phyloP scores from a whole-genome alignment of 2,329 filamentous ascomycete genomes.

The Hypoxylon rubiginosum region DNA sequence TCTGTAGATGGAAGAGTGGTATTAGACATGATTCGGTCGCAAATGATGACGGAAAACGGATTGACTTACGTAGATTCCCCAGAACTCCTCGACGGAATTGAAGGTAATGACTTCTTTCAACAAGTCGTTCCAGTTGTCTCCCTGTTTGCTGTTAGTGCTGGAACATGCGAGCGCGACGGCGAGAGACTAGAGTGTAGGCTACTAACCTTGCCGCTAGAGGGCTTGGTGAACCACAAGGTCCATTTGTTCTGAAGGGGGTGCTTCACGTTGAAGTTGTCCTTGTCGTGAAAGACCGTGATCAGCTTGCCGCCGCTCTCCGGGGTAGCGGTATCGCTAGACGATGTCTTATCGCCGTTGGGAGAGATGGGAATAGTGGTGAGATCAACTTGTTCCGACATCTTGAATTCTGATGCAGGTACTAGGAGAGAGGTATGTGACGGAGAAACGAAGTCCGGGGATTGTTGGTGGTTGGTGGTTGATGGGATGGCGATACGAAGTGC shows the following conservation, averaged over 20 bases:
- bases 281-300: constrained; percentile 97
- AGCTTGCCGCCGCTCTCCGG: constrained; percentile 68
- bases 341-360: constrained; percentile 70
- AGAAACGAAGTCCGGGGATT: constrained; percentile 5
- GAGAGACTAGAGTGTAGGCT: neutral
- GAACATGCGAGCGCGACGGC: constrained; percentile 8
- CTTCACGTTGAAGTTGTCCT: constrained; percentile 99
- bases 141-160: constrained; percentile 64
- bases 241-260: constrained; percentile 97
- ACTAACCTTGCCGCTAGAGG: constrained; percentile 90
- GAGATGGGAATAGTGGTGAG: constrained; percentile 77
- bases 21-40: constrained; percentile 27
- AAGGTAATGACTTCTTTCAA: constrained; percentile 99
- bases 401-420: constrained; percentile 36
- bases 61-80: constrained; percentile 95
- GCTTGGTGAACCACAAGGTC: constrained; percentile 99
- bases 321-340: constrained; percentile 56
- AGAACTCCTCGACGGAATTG: constrained; percentile 98
- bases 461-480: constrained; percentile 4
- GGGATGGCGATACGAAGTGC: constrained; percentile 21
- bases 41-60: constrained; percentile 8
- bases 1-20: constrained; percentile 67
- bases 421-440: neutral
- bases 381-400: constrained; percentile 71
- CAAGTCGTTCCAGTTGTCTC: constrained; percentile 98